Evolutionary conservation across 2,329 filamentous ascomycete genomes (phyloP), one percentile per base, ranked within the genome.

Genomic region (Pestalotiopsis sp.): DNA sequence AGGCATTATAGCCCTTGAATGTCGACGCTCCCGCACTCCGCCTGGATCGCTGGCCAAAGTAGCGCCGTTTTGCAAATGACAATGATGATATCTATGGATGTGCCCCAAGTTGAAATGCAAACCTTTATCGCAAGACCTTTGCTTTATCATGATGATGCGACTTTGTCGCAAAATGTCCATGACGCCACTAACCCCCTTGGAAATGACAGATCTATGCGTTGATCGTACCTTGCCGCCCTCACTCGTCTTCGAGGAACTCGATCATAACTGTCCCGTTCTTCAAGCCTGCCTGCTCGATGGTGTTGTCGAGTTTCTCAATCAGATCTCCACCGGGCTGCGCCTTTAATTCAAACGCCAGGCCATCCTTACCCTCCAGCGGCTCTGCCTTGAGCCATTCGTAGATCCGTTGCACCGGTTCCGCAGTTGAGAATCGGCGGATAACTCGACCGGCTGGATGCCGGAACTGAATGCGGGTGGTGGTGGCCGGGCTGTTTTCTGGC

Each of bases 361-460:
- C 93, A 38, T 89, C 87, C 80, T 94, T 95, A 74, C 92, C 94
- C 73, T 95, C 92, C 63, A 97, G 81, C 1, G 94, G 93, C 69
- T 92, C 90, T 0, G 95, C 92, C 83, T 98, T 99, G 72, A 99
- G 89, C 94, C 95, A 99, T 82, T 99, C 96, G 80, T 95, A 99
- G 61, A 99, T 90, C 13, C 93, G 89, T 67, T 90, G 87, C 13
- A 99, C 94, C 1, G 88, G 85, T 69, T 99, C 96, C 14, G 88
- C 80, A 3, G 95, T 81, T 11, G 85, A 84, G 81, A 99, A 99
- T n/a, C 94, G 89, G 38, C 94, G 91, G 69, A 99, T 95, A 11
- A 97, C 88, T 20, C 95, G 90, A 1, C 94, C 94, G 12, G 89
- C 91, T 0, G 95, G 90, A 75, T 97, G 93, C 69, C 93, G 89